Percentiles rank a stretch among this genome's conserved stretches.
Evolutionary conservation across 2,329 filamentous ascomycete species (phyloP).

Genomic region (Hypomyces perniciosus): DNA sequence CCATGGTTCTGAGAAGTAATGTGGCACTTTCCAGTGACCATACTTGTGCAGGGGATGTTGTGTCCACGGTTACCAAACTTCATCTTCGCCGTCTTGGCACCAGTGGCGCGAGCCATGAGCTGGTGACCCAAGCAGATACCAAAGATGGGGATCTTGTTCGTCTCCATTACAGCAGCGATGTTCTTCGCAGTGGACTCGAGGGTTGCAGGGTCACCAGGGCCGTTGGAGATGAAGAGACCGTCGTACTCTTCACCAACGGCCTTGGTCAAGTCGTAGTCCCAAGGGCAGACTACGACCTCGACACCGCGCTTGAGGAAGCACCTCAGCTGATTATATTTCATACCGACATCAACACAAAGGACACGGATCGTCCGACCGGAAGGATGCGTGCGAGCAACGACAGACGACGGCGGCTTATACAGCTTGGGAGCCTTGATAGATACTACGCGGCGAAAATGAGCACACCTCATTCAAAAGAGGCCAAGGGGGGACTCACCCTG

Average conservation of each 20-base stretch:
- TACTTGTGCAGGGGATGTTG: constrained; percentile 96
- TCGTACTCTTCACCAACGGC: constrained; percentile 81
- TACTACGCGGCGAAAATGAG: constrained; percentile 53
- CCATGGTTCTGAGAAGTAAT: constrained; percentile 99
- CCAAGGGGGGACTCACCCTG: constrained; percentile 64
- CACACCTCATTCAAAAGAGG: constrained; percentile 20
- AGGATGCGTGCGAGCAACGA: constrained; percentile 74
- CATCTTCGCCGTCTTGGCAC: constrained; percentile 87
- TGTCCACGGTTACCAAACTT: constrained; percentile 98
- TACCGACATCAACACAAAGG: constrained; percentile 89
- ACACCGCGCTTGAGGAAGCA: constrained; percentile 88
- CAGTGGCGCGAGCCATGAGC: constrained; percentile 80
- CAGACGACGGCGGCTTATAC: constrained; percentile 67
- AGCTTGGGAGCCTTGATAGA: constrained; percentile 82
- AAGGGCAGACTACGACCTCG: constrained; percentile 90
- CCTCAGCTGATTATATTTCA: constrained; percentile 97
- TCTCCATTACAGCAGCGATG: constrained; percentile 67
- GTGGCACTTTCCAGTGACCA: constrained; percentile 93
- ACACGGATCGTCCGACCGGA: constrained; percentile 83
- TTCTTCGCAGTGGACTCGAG: constrained; percentile 75
- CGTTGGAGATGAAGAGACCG: constrained; percentile 96
- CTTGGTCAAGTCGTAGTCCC: constrained; percentile 84
- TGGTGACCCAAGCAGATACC: constrained; percentile 97
- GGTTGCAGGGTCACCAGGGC: constrained; percentile 88
- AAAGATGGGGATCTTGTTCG: constrained; percentile 81